Conservation (phyloP, 345 rosid species). For the Eucalyptus viminalis region DNA sequence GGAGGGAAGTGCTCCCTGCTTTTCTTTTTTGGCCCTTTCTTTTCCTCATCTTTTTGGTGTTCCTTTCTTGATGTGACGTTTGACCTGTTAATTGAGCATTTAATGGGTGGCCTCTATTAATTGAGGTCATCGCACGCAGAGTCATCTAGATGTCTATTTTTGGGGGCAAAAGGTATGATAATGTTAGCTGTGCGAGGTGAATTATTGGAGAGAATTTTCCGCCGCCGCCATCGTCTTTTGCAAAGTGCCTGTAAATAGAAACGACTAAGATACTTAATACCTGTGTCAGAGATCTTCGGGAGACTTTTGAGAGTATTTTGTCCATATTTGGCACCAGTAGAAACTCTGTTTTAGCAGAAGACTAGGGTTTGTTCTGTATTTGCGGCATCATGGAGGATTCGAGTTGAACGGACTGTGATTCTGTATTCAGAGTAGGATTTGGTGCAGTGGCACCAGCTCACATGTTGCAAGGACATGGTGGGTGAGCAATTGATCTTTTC, state of each 20-base stretch:
- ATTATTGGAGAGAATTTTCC: background rate
- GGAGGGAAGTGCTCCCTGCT: background rate
- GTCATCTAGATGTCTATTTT: background rate
- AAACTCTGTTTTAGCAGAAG: background rate
- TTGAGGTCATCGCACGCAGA: constrained; percentile 1
- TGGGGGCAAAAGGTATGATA: background rate
- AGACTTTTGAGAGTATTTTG: background rate
- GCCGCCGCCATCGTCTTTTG: background rate
- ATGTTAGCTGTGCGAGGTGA: background rate
- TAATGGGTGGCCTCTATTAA: background rate
- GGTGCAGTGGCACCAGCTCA: background rate
- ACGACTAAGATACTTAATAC: background rate
- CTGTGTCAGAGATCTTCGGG: background rate
- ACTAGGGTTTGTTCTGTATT: background rate
- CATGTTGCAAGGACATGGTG: background rate
- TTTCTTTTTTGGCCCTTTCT: background rate
- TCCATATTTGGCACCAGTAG: background rate
- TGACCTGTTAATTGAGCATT: constrained; percentile 1
- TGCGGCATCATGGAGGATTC: background rate
- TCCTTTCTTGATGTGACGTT: background rate
- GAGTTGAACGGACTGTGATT: background rate
- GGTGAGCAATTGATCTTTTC: background rate
- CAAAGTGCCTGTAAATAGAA: background rate
- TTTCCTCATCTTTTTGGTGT: background rate
- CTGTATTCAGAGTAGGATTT: background rate